phyloP scores from a whole-genome alignment of 2,329 filamentous ascomycete genomes.

The Aureobasidium sp. region DNA sequence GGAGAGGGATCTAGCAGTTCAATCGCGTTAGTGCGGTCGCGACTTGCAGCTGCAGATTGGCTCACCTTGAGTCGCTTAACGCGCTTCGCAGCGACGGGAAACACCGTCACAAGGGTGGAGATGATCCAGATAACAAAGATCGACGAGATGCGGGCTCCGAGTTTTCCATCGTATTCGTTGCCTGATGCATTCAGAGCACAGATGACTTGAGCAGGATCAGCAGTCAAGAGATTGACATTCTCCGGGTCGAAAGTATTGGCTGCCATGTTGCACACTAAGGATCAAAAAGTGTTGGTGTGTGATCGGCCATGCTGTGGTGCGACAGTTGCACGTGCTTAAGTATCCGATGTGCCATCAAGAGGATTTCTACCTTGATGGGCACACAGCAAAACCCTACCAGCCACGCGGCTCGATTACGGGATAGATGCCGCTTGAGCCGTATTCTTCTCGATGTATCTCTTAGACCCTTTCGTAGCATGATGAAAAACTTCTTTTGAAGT shows the following conservation, averaged over 20 bases:
- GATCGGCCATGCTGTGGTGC: background rate
- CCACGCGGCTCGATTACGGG: background rate
- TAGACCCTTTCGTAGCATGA: too few species aligned
- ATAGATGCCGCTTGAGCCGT: background rate
- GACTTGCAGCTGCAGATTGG: background rate
- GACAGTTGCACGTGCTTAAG: background rate
- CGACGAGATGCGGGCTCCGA: conserved; percentile 38
- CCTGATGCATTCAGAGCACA: conserved; percentile 40
- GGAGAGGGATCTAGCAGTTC: background rate
- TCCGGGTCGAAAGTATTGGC: background rate
- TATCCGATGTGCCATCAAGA: background rate
- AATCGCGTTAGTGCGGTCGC: background rate
- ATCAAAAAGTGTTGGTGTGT: background rate
- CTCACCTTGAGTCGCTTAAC: conserved; percentile 29
- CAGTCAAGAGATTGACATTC: conserved; percentile 29
- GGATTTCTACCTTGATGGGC: background rate
- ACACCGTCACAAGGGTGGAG: conserved; percentile 37
- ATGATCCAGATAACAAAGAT: conserved; percentile 40
- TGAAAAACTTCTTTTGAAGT: too few species aligned
- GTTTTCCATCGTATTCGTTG: conserved; percentile 49
- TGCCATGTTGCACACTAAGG: background rate
- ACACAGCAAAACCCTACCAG: background rate
- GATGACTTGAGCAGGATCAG: conserved; percentile 38
- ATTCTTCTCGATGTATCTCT: too few species aligned
- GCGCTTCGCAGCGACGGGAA: conserved; percentile 41